Evolutionary conservation across 2,329 filamentous ascomycete species (phyloP), one percentile per base, ranked within the genome.

Genomic region (Myriosclerotinia curreyana): DNA sequence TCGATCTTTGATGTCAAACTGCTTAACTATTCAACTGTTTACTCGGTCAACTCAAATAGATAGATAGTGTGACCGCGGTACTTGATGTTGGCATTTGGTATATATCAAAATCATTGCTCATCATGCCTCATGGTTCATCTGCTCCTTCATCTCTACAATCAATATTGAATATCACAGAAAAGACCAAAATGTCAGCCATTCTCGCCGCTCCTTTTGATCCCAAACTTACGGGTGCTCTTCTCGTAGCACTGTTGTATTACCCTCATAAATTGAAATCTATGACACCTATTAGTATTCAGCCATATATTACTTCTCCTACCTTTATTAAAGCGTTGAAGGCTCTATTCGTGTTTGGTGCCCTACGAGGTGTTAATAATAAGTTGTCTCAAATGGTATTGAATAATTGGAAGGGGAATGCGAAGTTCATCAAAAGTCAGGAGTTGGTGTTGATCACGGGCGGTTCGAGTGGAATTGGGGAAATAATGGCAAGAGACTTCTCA

Each of bases 391-490:
- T 79, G 8, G 76, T 75, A 2, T 66, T 77, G 56, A 83, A 83
- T 73, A 81, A 81, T 71, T 84, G 79, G 77, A 77, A 73, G 14
- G 71, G 70, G n/a, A 81, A 84, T 69, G 75, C 73, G 34, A 76
- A 73, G 36, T 88, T 87, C 74, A 80, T 84, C 25, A 91, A 88
- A 86, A 79, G 79, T 38, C 81, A 81, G 56, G 89, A 92, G 76
- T 78, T 92, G 50, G 86, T 90, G 3, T 78, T 92, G 48, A 81
- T 93, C n/a, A 92, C 90, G 0, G 90, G 90, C 8, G 90, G 90
- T 8, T 84, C 86, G 54, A 84, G 84, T 67, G 90, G 90, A 0
- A 91, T 94, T 48, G 62, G 62, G 34, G 62, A 64, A 46, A 76
- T 81, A 49, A 81, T 91, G 20, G 88, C 88, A 15, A 79, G 81